phyloP scores from a whole-genome alignment of 257 asterid species.

The Haberlea rhodopensis region DNA sequence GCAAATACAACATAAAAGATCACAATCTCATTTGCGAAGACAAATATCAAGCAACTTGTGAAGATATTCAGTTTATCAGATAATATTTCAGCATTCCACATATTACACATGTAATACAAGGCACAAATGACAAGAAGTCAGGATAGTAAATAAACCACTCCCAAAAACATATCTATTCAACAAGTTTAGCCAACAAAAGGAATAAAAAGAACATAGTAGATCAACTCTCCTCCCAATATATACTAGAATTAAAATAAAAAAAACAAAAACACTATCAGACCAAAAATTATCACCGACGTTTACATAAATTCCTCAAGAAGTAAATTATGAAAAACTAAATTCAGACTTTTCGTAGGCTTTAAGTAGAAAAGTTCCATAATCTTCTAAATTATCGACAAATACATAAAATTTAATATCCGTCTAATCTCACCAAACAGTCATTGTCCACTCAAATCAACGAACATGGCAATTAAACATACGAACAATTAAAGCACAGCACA shows the following conservation, averaged over 20 bases:
- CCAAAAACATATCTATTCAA: too few relatives aligned
- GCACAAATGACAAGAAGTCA: background rate
- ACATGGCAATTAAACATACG: background rate
- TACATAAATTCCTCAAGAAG: background rate
- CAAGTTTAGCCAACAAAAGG: too few relatives aligned
- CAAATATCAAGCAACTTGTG: background rate
- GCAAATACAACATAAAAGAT: slow-evolving; percentile 31
- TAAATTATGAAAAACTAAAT: slow-evolving; percentile 1
- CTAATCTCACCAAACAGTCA: slow-evolving; percentile 21
- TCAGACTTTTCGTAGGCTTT: slow-evolving; percentile 8
- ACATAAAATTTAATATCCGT: slow-evolving; percentile 18
- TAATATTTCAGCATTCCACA: background rate
- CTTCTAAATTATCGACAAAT: slow-evolving; percentile 15
- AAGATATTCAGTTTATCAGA: background rate
- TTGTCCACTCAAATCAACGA: slow-evolving; percentile 5
- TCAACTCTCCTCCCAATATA: too few relatives aligned
- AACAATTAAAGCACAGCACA: slow-evolving; percentile 16
- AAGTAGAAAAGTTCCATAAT: slow-evolving; percentile 20
- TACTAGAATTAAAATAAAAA: background rate
- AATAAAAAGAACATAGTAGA: too few relatives aligned
- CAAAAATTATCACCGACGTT: slow-evolving; percentile 4
- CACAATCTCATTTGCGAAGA: slow-evolving; percentile 12
- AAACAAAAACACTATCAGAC: background rate
- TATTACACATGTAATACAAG: background rate
- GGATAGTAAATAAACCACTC: background rate